These are phyloP conservation scores for Pythium guiyangense DNA, from an alignment of 352 stramenopile species.

Conservation along the genomic window DNA sequence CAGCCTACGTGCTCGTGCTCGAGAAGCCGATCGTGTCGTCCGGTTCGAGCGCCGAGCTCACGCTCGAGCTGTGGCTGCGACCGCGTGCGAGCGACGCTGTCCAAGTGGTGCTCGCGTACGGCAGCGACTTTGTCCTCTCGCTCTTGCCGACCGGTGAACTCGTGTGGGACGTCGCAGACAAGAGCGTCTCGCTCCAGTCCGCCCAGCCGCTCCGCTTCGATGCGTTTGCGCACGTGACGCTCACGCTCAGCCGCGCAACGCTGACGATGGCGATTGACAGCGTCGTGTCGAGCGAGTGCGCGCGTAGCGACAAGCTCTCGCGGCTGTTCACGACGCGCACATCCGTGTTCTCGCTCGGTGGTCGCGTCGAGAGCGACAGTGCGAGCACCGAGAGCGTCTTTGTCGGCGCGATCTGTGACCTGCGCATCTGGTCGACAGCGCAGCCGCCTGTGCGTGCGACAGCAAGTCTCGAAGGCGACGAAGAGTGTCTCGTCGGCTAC, in stretches of 20 bases:
- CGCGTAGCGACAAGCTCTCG: conserved; percentile 10
- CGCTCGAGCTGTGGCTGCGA: conserved; percentile 67
- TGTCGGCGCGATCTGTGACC: conserved; percentile 55
- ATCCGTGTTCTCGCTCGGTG: conserved; percentile 44
- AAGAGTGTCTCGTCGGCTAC: conserved; percentile 58
- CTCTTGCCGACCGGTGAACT: conserved; percentile 36
- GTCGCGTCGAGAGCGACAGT: conserved; percentile 26
- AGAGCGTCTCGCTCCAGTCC: conserved; percentile 31
- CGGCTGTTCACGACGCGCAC: conserved; percentile 24
- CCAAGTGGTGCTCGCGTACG: conserved; percentile 59
- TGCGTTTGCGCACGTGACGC: conserved; percentile 59
- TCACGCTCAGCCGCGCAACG: conserved; percentile 36
- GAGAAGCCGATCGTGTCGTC: conserved; percentile 59
- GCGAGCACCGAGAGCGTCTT: conserved; percentile 34
- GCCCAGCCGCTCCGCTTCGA: conserved; percentile 31
- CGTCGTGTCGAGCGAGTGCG: conserved; percentile 26
- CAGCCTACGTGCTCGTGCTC: conserved; percentile 45
- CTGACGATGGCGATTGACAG: conserved; percentile 45
- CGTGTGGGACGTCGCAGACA: conserved; percentile 44
- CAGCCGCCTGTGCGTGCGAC: conserved; percentile 4
- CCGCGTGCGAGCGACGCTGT: conserved; percentile 18
- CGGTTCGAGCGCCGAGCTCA: conserved; percentile 46
- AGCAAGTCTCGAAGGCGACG: conserved; percentile 26
- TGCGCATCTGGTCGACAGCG: conserved; percentile 60
- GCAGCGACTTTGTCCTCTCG: conserved; percentile 50